phyloP scores from a whole-genome alignment of 2,329 filamentous ascomycete genomes.

The Monilinia fructicola region DNA sequence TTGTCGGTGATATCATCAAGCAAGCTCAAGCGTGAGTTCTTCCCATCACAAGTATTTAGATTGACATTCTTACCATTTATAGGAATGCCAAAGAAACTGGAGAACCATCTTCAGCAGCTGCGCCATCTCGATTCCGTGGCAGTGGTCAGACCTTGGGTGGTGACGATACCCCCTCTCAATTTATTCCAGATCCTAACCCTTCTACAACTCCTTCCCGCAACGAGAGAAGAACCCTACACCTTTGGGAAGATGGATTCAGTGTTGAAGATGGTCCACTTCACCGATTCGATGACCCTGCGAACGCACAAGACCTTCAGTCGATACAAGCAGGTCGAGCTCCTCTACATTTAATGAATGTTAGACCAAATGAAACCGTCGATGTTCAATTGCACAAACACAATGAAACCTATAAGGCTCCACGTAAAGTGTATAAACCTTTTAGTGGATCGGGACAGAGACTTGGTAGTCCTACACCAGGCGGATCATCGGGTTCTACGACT shows the following conservation, averaged over 20 bases:
- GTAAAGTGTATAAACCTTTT: conserved; percentile 76
- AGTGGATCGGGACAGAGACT: conserved; percentile 69
- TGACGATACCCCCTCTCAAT: conserved; percentile 69
- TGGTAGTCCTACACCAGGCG: conserved; percentile 73
- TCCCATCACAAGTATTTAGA: background rate
- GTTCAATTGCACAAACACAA: conserved; percentile 72
- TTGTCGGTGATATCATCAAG: conserved; percentile 63
- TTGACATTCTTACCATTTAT: background rate
- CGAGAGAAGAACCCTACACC: conserved; percentile 65
- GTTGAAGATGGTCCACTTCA: conserved; percentile 77
- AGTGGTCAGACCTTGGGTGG: conserved; percentile 75
- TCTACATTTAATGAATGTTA: conserved; percentile 74
- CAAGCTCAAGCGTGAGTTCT: conserved; percentile 58
- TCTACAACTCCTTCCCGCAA: conserved; percentile 45
- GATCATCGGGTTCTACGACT: conserved; percentile 41
- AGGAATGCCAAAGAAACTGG: conserved; percentile 61
- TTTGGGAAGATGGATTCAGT: conserved; percentile 84
- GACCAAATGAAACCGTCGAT: conserved; percentile 72
- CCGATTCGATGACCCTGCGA: conserved; percentile 76
- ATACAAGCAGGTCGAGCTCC: conserved; percentile 77
- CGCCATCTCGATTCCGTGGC: conserved; percentile 61
- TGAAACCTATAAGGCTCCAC: conserved; percentile 70
- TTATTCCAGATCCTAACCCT: conserved; percentile 61
- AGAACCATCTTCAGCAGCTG: conserved; percentile 51
- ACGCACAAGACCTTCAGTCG: conserved; percentile 69